Evolutionary conservation across 495 filamentous ascomycete species (phyloP).

Genomic region (Hypomontagnella monticulosa): DNA sequence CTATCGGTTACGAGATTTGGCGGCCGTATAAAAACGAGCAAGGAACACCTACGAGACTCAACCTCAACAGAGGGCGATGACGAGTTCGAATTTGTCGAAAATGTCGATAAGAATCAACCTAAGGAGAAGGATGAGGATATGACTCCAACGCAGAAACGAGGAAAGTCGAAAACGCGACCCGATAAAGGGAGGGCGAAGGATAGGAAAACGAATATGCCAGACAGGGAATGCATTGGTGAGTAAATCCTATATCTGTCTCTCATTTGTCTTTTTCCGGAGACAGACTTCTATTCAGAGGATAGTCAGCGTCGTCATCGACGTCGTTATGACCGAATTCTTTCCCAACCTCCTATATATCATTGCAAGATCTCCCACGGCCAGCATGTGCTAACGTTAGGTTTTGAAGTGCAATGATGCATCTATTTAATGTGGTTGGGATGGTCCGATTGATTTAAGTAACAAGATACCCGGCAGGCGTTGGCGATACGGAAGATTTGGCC

Average conservation of each 20-base stretch:
- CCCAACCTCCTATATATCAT: slow-evolving; percentile 54
- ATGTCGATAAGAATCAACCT: slow-evolving; percentile 51
- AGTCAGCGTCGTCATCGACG: no score
- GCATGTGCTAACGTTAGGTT: slow-evolving; percentile 14
- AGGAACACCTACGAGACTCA: slow-evolving; percentile 53
- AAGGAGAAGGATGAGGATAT: slow-evolving; percentile 53
- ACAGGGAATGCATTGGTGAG: slow-evolving; percentile 73
- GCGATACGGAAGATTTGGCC: slow-evolving; percentile 39
- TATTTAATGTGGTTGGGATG: slow-evolving; percentile 27
- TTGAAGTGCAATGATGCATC: slow-evolving; percentile 33
- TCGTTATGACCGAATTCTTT: background rate
- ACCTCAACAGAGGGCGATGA: slow-evolving; percentile 48
- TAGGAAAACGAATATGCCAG: slow-evolving; percentile 57
- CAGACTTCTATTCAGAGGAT: no score
- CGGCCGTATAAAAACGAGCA: slow-evolving; percentile 62
- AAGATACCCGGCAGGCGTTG: slow-evolving; percentile 43
- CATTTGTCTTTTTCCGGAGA: no score
- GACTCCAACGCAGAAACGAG: slow-evolving; percentile 53
- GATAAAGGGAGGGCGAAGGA: slow-evolving; percentile 54
- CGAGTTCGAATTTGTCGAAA: slow-evolving; percentile 51
- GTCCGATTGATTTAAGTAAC: slow-evolving; percentile 40
- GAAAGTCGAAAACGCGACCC: slow-evolving; percentile 55
- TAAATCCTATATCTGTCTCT: slow-evolving; percentile 2
- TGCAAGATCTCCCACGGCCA: background rate
- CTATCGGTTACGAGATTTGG: slow-evolving; percentile 72